A percentile compares a stretch with the other conserved stretches of the same genome.
Evolutionary conservation across 768 basidiomycete genomes (phyloP).

Genomic region (Trichaptum fuscoviolaceum): DNA sequence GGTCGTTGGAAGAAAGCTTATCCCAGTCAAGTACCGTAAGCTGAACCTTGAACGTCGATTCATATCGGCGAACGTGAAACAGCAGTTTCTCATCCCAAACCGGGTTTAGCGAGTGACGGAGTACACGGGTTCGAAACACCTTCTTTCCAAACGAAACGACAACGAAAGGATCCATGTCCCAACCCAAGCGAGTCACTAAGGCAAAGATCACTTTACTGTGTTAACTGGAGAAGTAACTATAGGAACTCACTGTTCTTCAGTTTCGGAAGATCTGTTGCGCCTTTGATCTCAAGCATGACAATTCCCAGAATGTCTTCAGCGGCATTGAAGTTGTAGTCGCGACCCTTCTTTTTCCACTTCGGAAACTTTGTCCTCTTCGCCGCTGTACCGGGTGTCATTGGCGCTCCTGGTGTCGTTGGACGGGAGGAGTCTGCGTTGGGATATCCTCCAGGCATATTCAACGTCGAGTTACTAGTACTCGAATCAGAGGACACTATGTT

Average conservation of each 20-base stretch:
- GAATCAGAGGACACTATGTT: not conserved
- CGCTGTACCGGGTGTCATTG: constrained; percentile 11
- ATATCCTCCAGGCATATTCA: constrained; percentile 11
- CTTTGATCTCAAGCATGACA: constrained; percentile 88
- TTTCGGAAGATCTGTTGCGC: constrained; percentile 79
- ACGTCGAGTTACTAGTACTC: not conserved
- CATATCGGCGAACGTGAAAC: constrained; percentile 90
- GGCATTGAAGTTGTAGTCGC: constrained; percentile 56
- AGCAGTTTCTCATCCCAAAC: constrained; percentile 93
- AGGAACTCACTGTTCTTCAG: constrained; percentile 74
- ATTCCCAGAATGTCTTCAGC: constrained; percentile 87
- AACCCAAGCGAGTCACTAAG: constrained; percentile 77
- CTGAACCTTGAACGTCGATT: constrained; percentile 71
- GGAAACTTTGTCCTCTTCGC: constrained; percentile 33
- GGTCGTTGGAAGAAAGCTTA: constrained; percentile 84
- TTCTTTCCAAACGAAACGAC: constrained; percentile 97
- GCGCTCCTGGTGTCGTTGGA: constrained; percentile 5
- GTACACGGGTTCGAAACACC: constrained; percentile 88
- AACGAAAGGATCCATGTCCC: constrained; percentile 98
- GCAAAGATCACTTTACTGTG: constrained; percentile 6
- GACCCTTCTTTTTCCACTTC: constrained; percentile 34
- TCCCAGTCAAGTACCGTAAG: constrained; percentile 95
- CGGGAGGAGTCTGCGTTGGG: not conserved
- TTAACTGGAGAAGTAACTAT: not conserved
- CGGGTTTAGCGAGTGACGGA: constrained; percentile 81